Evolutionary conservation across 2,329 filamentous ascomycete genomes (phyloP).

Genomic region (Alternaria brassicicola): DNA sequence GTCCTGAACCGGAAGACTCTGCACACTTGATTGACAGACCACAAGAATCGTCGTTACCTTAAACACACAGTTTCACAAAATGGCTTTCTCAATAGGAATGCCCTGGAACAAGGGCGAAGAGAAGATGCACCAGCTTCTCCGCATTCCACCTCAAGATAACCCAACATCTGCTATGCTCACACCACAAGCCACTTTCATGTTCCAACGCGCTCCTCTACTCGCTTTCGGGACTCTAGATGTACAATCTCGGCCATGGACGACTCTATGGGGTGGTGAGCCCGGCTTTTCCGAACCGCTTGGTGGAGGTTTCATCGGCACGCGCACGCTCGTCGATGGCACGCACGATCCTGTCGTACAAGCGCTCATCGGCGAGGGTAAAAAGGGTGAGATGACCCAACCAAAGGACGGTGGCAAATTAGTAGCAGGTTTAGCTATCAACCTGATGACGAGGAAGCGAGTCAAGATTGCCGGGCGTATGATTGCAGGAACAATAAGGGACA

Average conservation of each 20-base stretch:
- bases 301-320: constrained; percentile 67
- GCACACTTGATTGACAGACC: background rate
- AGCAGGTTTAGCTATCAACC: constrained; percentile 66
- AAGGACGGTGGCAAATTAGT: constrained; percentile 58
- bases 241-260: constrained; percentile 73
- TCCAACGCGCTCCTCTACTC: constrained; percentile 69
- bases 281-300: constrained; percentile 71
- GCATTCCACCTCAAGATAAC: constrained; percentile 64
- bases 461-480: constrained; percentile 76
- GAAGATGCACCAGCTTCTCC: constrained; percentile 67
- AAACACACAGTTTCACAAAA: constrained; percentile 17
- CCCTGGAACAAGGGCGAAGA: constrained; percentile 71
- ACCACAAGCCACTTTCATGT: constrained; percentile 64
- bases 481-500: constrained; percentile 61
- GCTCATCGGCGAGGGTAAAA: constrained; percentile 58
- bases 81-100: constrained; percentile 54
- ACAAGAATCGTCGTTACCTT: background rate
- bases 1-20: background rate
- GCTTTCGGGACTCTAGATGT: constrained; percentile 75
- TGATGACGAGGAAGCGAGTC: constrained; percentile 71
- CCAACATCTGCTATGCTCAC: constrained; percentile 71
- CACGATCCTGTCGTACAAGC: constrained; percentile 74
- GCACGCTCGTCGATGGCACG: constrained; percentile 63
- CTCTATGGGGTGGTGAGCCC: constrained; percentile 74
- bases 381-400: constrained; percentile 51